These are phyloP conservation scores for Nicotiana sylvestris DNA, from an alignment of 257 asterid species.

Conservation along the genomic window DNA sequence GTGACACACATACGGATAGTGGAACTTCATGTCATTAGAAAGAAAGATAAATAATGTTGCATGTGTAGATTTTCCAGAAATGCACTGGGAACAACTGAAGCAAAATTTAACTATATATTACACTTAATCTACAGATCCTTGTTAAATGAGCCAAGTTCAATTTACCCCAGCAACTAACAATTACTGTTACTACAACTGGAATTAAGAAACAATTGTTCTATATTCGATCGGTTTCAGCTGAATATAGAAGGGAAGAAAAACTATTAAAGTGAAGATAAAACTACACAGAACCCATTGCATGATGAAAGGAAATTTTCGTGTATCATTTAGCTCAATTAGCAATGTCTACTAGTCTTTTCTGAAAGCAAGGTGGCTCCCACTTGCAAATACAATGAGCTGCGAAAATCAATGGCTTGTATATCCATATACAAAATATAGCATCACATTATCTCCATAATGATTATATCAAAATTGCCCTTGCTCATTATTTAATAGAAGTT, in stretches of 20 bases:
- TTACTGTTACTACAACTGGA: not conserved
- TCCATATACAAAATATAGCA: not conserved
- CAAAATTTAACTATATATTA: not conserved
- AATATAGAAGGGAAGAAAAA: not conserved
- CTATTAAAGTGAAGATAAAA: not conserved
- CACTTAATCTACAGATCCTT: not conserved
- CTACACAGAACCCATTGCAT: not conserved
- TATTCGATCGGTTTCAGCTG: not conserved
- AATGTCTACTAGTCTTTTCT: not conserved
- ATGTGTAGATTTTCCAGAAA: not conserved
- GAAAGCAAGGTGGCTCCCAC: not conserved
- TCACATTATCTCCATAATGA: not conserved
- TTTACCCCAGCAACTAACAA: not conserved
- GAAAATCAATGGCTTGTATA: not conserved
- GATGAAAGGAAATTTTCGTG: not conserved
- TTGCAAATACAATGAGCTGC: not conserved
- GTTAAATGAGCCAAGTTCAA: not conserved
- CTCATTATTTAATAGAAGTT: not conserved
- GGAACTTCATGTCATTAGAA: not conserved
- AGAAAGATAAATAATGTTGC: not conserved
- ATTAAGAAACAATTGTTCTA: not conserved
- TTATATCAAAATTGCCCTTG: not conserved
- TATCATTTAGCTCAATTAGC: not conserved
- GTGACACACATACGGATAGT: not conserved
- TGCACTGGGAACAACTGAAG: not conserved